These are phyloP conservation scores for Cercospora sp. DNA, from an alignment of 2,329 filamentous ascomycete species.

Conservation along the genomic window DNA sequence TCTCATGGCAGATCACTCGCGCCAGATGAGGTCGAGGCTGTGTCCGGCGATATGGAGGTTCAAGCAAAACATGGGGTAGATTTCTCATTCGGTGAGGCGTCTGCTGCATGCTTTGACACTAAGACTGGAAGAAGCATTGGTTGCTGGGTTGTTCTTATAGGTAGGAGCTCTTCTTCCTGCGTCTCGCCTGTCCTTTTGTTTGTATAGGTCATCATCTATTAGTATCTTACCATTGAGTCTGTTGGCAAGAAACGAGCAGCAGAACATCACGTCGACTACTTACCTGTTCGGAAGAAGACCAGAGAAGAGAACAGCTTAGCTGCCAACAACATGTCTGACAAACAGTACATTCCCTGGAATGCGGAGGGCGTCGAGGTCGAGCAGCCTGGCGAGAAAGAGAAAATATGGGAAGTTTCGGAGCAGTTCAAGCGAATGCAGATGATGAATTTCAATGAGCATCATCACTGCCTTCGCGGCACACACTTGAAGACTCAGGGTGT, in stretches of 20 bases:
- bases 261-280: background rate
- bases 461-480: slow-evolving; percentile 42
- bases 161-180: background rate
- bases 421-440: slow-evolving; percentile 43
- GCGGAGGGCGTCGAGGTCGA: slow-evolving; percentile 39
- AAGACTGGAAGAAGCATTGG: background rate
- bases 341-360: slow-evolving; percentile 34
- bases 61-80: slow-evolving; percentile 18
- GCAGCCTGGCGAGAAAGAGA: slow-evolving; percentile 38
- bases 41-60: slow-evolving; percentile 28
- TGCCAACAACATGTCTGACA: slow-evolving; percentile 19
- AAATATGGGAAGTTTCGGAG: slow-evolving; percentile 41
- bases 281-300: slow-evolving; percentile 11
- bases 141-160: background rate
- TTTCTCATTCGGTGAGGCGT: background rate
- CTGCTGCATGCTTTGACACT: background rate
- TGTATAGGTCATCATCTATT: slow-evolving; percentile 3
- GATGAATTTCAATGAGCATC: slow-evolving; percentile 44
- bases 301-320: background rate
- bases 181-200: background rate
- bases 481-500: slow-evolving; percentile 41
- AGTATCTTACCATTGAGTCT: background rate
- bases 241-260: slow-evolving; percentile 7
- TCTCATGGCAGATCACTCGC: slow-evolving; percentile 16
- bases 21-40: slow-evolving; percentile 19